Base-by-base conservation (phyloP, 2,329 filamentous ascomycete genomes). In the Fusarium setosum region DNA sequence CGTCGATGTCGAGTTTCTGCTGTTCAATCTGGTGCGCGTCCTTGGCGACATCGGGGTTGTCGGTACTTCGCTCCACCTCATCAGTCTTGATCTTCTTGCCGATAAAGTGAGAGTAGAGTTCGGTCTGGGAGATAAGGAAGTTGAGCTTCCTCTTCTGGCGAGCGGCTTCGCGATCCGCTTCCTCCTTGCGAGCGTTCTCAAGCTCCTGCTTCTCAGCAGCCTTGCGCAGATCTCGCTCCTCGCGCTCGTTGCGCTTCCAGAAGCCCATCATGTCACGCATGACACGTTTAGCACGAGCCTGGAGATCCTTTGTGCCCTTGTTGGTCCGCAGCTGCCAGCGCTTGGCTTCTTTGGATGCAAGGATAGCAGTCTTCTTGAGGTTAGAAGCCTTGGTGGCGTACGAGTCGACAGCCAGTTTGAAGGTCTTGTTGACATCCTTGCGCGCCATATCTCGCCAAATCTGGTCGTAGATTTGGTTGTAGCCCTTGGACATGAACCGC, bases 241-340 rank as follows among this genome's bases (percentile, higher is more conserved):
- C 96, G 52, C 95, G 92, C 79, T 99, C 96, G 77, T 99, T 99
- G 57, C 95, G 91, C 81, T 98, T 98, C 96, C 96, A 99, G 86
- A 98, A 99, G 58, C 92, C 90, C 87, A 97, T 96, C 96, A 99
- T 99, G 80, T 99, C 96, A 76, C 96, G 90, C 96, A 99, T 99
- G 60, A 95, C 95, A 69, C 96, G 92, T 84, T 99, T 99, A 59
- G 96, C 96, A 45, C 96, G 90, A 38, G 96, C 96, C 76, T 98
- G 96, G 5, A 97, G 92, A 78, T 99, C 96, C 79, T 99, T 99
- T 77, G 92, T 96, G 75, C 94, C 96, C 85, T 99, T 98, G 83
- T 99, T 99, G 53, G 96, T 99, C 38, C 94, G 92, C 61, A 96
- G 88, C 78, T 99, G 96, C 96, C 96, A 99, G 74, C 96, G 87